phyloP scores from a whole-genome alignment of 179 eudicot species.

The Beta corolliflora region DNA sequence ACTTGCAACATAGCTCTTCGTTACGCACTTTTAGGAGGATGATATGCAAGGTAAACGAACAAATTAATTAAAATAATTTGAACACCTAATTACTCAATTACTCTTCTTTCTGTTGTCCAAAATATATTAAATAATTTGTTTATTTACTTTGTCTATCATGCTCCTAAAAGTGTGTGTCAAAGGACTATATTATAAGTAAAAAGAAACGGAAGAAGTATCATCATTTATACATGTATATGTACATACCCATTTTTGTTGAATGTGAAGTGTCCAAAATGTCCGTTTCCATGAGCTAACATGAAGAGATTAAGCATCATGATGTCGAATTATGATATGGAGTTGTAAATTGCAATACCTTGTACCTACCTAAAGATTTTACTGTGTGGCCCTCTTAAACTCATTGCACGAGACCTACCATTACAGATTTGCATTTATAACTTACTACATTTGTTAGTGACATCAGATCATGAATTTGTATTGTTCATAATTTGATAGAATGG shows the following conservation, averaged over 20 bases:
- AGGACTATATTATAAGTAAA: too few species aligned
- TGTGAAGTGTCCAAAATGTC: not conserved
- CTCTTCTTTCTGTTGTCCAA: too few species aligned
- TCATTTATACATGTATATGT: not conserved
- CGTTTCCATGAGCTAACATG: not conserved
- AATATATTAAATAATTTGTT: too few species aligned
- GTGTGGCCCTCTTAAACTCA: conserved; percentile 6
- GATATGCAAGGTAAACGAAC: too few species aligned
- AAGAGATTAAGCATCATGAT: not conserved
- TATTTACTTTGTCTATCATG: too few species aligned
- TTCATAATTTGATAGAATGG: conserved; percentile 5
- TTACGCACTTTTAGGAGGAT: too few species aligned
- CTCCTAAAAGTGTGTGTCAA: too few species aligned
- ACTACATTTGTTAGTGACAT: conserved; percentile 5
- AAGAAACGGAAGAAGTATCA: not conserved
- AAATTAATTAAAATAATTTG: too few species aligned
- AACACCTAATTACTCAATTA: too few species aligned
- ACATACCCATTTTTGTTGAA: not conserved
- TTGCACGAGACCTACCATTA: conserved; percentile 15
- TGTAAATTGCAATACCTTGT: not conserved
- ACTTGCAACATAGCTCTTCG: not conserved
- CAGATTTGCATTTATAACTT: conserved; percentile 7
- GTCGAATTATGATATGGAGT: not conserved
- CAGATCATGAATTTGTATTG: conserved; percentile 16
- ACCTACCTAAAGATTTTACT: conserved; percentile 17